Evolutionary conservation across 345 rosid genomes (phyloP), one percentile per base, ranked within the genome.

Genomic region (Salix purpurea): DNA sequence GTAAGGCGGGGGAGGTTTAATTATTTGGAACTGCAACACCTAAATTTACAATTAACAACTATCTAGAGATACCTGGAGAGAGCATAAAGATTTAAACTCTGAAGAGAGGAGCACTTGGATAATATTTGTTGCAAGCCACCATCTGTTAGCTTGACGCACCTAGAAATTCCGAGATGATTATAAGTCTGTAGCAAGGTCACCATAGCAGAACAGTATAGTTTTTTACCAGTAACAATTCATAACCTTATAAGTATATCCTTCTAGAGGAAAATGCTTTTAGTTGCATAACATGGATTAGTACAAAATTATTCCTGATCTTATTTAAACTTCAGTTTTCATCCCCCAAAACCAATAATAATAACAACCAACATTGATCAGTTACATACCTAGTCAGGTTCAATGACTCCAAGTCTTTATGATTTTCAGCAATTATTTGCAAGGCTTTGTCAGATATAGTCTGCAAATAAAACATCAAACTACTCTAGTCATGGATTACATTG

Each of bases 91-190:
- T 95, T 92, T 84, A 95, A 86, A 80, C 81, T 85, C 48, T 82
- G 88, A 69, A 95, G 90, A 79, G 71, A 77, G 16, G 79, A 87
- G 84, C 99, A 91, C 78, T 84, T 89, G n/a, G 80, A 76, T 73
- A 90, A 81, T 80, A 91, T 86, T 19, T 85, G 85, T 73, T 71
- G 87, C 93, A 95, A 86, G 78, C 97, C 97, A 80, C 71, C 83
- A 83, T 92, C 96, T 30, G 97, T 92, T 48, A 92, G 77, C 88
- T 89, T 92, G 91, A 92, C 72, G 78, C 99, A 95, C 87, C 97
- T 95, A 86, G 67, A 14, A 75, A 70, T 7, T 48, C 40, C 68
- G 37, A 78, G 26, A 72, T 21, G 30, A 52, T 77, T 36, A 61
- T 18, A 72, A 19, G 65, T 58, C 10, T 67, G 4, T 23, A 60